Percentiles rank a stretch among this genome's conserved stretches.
These are phyloP conservation scores for Suhomyces coccinellae DNA, from an alignment of 1,139 yeast genomes.

Conservation along the genomic window DNA sequence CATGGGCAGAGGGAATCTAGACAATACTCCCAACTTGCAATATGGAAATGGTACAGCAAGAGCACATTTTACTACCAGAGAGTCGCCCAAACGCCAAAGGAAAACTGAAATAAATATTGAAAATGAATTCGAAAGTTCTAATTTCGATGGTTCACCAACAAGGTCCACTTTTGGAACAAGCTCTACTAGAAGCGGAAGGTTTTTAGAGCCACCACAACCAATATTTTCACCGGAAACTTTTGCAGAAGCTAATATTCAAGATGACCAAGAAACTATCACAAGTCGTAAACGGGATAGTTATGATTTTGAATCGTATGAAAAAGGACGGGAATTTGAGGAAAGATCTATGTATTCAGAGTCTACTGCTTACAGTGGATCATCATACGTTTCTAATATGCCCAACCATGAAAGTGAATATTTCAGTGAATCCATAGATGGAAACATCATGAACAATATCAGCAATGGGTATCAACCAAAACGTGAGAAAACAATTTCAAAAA, in stretches of 20 bases:
- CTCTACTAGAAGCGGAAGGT: constrained; percentile 46
- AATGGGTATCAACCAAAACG: constrained; percentile 41
- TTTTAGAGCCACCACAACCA: constrained; percentile 64
- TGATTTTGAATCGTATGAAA: constrained; percentile 40
- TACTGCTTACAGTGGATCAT: constrained; percentile 40
- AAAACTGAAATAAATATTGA: constrained; percentile 50
- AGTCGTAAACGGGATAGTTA: constrained; percentile 27
- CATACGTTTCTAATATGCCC: constrained; percentile 24
- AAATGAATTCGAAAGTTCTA: constrained; percentile 27
- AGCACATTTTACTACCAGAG: constrained; percentile 58
- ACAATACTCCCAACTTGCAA: constrained; percentile 29
- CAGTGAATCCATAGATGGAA: constrained; percentile 46
- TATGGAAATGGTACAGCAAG: constrained; percentile 42
- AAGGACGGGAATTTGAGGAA: constrained; percentile 37
- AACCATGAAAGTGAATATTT: constrained; percentile 38
- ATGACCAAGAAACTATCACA: constrained; percentile 26
- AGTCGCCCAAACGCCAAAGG: constrained; percentile 63
- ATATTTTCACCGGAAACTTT: constrained; percentile 62
- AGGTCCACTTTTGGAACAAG: constrained; percentile 31
- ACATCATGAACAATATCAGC: constrained; percentile 46
- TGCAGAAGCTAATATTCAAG: constrained; percentile 60
- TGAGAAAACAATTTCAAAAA: constrained; percentile 36
- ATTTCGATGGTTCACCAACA: constrained; percentile 35
- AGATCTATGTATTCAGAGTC: constrained; percentile 41
- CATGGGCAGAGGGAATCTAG: constrained; percentile 16